phyloP scores from a whole-genome alignment of 1,139 yeast genomes.

The Blastobotrys petasosporus region DNA sequence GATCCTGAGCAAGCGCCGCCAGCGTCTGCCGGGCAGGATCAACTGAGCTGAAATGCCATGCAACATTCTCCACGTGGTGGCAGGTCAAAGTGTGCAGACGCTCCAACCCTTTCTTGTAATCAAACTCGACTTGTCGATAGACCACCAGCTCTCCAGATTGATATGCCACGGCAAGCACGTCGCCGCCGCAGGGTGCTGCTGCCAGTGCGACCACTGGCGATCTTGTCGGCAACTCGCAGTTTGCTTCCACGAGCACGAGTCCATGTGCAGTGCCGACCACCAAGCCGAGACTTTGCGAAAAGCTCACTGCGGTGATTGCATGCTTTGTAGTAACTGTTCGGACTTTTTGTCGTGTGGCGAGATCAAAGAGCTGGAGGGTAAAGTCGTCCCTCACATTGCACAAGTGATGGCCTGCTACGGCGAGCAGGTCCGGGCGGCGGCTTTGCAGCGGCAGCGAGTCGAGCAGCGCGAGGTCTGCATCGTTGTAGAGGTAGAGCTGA shows the following conservation, averaged over 20 bases:
- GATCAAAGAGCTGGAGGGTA: conserved; percentile 3
- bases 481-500: conserved; percentile 7
- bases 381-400: not conserved
- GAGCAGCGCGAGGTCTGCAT: conserved; percentile 3
- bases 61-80: not conserved
- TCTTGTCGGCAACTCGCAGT: not conserved
- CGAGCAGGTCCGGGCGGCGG: conserved; percentile 3
- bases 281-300: not conserved
- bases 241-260: not conserved
- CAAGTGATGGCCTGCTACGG: conserved; percentile 4
- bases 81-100: conserved; percentile 1
- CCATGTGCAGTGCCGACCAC: conserved; percentile 5
- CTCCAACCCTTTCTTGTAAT: not conserved
- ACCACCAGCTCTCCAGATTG: not conserved
- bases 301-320: not conserved
- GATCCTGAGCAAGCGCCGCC: not conserved
- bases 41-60: conserved; percentile 10
- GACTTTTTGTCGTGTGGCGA: conserved; percentile 1
- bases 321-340: not conserved
- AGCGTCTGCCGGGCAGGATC: conserved; percentile 4
- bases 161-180: conserved; percentile 4
- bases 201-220: conserved; percentile 2
- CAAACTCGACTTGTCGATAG: not conserved
- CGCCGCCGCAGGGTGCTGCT: conserved; percentile 10
- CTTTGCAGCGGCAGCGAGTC: conserved; percentile 4